These are phyloP conservation scores for Blattamonas nauphoetae DNA, from an alignment of 78 protist species.

Conservation along the genomic window DNA sequence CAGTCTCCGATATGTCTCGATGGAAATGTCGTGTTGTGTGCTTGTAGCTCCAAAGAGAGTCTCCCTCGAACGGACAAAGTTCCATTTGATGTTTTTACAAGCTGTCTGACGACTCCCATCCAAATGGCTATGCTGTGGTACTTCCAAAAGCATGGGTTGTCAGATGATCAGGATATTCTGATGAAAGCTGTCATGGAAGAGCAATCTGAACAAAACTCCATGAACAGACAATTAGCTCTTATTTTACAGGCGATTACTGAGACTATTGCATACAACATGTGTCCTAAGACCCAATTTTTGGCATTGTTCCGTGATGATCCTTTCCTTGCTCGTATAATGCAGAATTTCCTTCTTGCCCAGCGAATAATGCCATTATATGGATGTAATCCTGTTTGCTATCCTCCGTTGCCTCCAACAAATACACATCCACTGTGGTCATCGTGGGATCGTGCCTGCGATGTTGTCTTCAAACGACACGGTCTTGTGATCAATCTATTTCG, in stretches of 20 bases:
- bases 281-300: conserved; percentile 51
- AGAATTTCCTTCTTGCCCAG: conserved; percentile 92
- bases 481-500: not conserved
- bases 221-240: conserved; percentile 86
- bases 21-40: conserved; percentile 64
- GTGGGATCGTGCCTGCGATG: conserved; percentile 87
- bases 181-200: conserved; percentile 44
- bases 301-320: conserved; percentile 83
- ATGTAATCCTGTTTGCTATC: conserved; percentile 84
- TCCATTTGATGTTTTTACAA: conserved; percentile 93
- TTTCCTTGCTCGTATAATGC: conserved; percentile 78
- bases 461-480: conserved; percentile 27
- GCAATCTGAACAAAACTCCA: conserved; percentile 61
- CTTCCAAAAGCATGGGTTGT: not conserved
- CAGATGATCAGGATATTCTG: not conserved
- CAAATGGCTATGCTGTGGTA: conserved; percentile 69
- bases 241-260: conserved; percentile 97
- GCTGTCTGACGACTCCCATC: conserved; percentile 95
- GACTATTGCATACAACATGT: conserved; percentile 92
- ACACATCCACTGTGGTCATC: conserved; percentile 61
- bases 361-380: conserved; percentile 67
- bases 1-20: not conserved
- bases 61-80: conserved; percentile 78
- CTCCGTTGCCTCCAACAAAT: conserved; percentile 71
- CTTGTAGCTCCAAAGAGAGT: conserved; percentile 71